These are phyloP conservation scores for Ilyonectria destructans DNA, from an alignment of 2,329 filamentous ascomycete genomes.

Conservation along the genomic window DNA sequence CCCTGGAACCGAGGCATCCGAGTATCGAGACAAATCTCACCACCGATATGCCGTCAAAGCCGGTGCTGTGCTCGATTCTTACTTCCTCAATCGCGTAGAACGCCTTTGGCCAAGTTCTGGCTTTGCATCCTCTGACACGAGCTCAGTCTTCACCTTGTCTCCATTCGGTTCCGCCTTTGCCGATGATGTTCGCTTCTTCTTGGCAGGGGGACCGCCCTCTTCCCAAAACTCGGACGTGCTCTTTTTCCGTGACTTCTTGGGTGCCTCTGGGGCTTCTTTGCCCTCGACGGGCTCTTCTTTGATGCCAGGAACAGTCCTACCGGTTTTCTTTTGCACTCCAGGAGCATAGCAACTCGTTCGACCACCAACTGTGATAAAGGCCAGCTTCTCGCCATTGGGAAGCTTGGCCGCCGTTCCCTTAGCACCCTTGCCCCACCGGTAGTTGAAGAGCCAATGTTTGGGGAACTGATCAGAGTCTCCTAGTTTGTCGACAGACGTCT, in stretches of 20 bases:
- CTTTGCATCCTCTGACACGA: constrained; percentile 25
- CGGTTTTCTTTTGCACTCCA: constrained; percentile 85
- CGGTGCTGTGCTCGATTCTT: background rate
- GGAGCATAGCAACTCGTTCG: constrained; percentile 93
- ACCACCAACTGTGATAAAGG: constrained; percentile 90
- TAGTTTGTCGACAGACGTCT: constrained; percentile 82
- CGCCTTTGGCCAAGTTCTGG: constrained; percentile 41
- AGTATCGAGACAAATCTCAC: background rate
- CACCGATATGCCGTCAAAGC: too few species aligned
- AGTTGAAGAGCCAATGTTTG: constrained; percentile 87
- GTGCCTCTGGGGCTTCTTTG: constrained; percentile 41
- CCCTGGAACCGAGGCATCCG: background rate
- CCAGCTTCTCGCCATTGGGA: constrained; percentile 88
- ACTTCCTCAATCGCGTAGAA: constrained; percentile 45
- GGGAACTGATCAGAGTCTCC: constrained; percentile 91
- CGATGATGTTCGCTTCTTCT: constrained; percentile 45
- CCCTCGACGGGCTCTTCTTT: constrained; percentile 61
- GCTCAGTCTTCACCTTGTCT: constrained; percentile 37
- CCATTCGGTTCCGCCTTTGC: constrained; percentile 47
- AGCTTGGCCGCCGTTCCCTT: constrained; percentile 78
- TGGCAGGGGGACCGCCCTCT: constrained; percentile 46
- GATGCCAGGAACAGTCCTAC: constrained; percentile 58
- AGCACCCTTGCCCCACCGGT: constrained; percentile 92
- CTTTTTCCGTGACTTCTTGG: constrained; percentile 50
- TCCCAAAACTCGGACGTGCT: constrained; percentile 39